Percentiles rank a stretch among this genome's conserved stretches.
These are phyloP conservation scores for Lavandula angustifolia DNA, from an alignment of 257 asterid genomes.

Conservation along the genomic window DNA sequence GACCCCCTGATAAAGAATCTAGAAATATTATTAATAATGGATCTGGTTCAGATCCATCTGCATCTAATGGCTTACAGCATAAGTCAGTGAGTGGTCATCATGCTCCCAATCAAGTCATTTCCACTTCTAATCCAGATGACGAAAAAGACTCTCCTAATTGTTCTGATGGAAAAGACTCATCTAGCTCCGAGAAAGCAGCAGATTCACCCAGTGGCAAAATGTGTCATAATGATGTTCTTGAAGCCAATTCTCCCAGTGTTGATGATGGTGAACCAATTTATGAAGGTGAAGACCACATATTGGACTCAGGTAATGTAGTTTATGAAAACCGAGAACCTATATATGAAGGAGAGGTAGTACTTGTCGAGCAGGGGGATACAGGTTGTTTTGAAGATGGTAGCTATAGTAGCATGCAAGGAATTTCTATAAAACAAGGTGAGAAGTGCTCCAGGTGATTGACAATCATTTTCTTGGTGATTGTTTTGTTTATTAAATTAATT, in stretches of 20 bases:
- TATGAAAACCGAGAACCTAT: constrained; percentile 74
- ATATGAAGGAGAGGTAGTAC: constrained; percentile 93
- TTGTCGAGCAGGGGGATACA: constrained; percentile 66
- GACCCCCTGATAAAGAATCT: constrained; percentile 40
- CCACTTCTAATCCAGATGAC: constrained; percentile 38
- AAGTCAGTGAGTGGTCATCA: constrained; percentile 34
- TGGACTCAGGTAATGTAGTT: constrained; percentile 52
- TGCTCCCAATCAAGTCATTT: constrained; percentile 34
- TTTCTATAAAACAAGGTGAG: constrained; percentile 72
- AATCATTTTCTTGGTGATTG: constrained; percentile 4
- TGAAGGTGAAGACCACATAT: constrained; percentile 90
- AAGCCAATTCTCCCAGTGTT: constrained; percentile 45
- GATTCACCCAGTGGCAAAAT: constrained; percentile 43
- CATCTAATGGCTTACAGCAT: constrained; percentile 35
- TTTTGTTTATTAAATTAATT: constrained; percentile 20
- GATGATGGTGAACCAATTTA: constrained; percentile 73
- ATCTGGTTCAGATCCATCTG: constrained; percentile 36
- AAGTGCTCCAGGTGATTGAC: constrained; percentile 26
- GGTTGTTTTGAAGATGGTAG: constrained; percentile 39
- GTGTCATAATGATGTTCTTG: constrained; percentile 39
- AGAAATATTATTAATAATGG: constrained; percentile 19
- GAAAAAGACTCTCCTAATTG: constrained; percentile 39
- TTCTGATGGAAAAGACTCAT: constrained; percentile 39
- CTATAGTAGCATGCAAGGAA: constrained; percentile 41
- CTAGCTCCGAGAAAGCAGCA: constrained; percentile 39